Conservation (phyloP, 805 yeast species). For the Candida takata region DNA sequence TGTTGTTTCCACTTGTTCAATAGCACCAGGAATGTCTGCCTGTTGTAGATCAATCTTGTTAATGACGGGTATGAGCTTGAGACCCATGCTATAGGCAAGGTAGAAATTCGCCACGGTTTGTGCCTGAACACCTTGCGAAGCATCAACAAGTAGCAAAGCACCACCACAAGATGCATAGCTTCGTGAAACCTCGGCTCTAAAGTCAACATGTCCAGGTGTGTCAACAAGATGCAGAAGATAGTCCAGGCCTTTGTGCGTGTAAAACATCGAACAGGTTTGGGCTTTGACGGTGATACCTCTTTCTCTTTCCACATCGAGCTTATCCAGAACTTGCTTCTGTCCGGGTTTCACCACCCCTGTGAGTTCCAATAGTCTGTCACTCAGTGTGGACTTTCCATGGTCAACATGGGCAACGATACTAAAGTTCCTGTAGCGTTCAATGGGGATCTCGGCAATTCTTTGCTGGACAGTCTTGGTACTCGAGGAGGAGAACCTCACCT, state of each 20-base stretch:
- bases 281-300: conserved; percentile 97
- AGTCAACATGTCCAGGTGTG: conserved; percentile 98
- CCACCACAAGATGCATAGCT: conserved; percentile 97
- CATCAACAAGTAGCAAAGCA: conserved; percentile 84
- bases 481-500: neutral
- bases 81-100: conserved; percentile 78
- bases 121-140: conserved; percentile 94
- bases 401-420: conserved; percentile 96
- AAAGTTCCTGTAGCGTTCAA: conserved; percentile 78
- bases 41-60: conserved; percentile 87
- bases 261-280: conserved; percentile 92
- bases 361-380: conserved; percentile 79
- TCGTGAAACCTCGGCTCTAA: conserved; percentile 86
- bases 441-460: conserved; percentile 72
- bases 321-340: conserved; percentile 82
- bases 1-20: conserved; percentile 76
- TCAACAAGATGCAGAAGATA: conserved; percentile 87
- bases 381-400: conserved; percentile 80
- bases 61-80: conserved; percentile 79
- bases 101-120: conserved; percentile 97
- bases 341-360: conserved; percentile 85
- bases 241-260: conserved; percentile 57
- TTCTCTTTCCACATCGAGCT: conserved; percentile 90
- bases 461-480: conserved; percentile 30
- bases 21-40: conserved; percentile 75